Conservation (phyloP, 768 basidiomycete genomes). For the Coprinellus micaceus region DNA sequence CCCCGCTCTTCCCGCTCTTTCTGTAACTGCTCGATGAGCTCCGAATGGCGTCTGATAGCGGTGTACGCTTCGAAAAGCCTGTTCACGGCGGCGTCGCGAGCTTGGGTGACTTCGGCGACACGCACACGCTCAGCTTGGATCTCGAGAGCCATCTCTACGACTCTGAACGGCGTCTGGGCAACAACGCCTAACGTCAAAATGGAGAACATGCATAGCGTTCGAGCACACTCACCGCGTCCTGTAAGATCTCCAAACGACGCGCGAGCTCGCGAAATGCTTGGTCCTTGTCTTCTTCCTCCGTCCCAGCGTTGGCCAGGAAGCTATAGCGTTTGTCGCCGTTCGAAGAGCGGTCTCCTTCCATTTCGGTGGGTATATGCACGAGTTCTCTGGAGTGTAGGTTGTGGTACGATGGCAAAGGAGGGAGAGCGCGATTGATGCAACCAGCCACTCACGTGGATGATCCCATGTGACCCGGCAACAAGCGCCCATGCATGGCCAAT, state of each 20-base stretch:
- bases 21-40: conserved; percentile 46
- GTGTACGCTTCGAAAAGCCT: conserved; percentile 57
- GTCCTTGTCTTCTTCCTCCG: background rate
- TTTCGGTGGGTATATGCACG: background rate
- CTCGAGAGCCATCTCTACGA: conserved; percentile 52
- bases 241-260: background rate
- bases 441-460: no score
- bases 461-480: no score
- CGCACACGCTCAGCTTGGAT: conserved; percentile 50
- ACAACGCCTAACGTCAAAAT: background rate
- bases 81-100: conserved; percentile 59
- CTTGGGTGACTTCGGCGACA: conserved; percentile 54
- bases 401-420: background rate
- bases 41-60: conserved; percentile 59
- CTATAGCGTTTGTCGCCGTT: background rate
- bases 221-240: background rate
- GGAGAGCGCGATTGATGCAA: no score
- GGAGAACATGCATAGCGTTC: background rate
- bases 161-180: conserved; percentile 37
- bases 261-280: background rate
- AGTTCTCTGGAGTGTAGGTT: background rate
- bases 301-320: background rate
- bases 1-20: conserved; percentile 29
- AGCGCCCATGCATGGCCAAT: no score
- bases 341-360: background rate